Evolutionary conservation across 805 yeast genomes (phyloP), one percentile per base, ranked within the genome.

Genomic region (Starmerella tilneyi): DNA sequence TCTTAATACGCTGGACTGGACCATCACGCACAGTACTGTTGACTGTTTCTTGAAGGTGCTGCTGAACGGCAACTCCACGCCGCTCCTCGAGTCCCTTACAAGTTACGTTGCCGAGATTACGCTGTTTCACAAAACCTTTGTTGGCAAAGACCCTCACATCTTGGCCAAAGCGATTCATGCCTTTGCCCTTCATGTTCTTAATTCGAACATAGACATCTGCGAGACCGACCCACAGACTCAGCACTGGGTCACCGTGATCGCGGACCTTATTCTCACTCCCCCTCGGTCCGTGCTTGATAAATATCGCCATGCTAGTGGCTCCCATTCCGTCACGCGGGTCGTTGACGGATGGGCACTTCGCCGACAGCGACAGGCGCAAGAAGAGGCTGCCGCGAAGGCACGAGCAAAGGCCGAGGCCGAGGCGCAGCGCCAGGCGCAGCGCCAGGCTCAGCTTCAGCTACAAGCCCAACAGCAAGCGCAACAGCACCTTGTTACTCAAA

Each of bases 1-100:
- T 49, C 68, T 78, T 59, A 72, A 73, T 53, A 81, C 80, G 11
- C 71, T 84, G 56, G 78, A 73, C 54, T 82, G 82, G 94, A 68
- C 69, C 26, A 67, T 83, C 45, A 72, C 71, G 43, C 84, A 76
- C 57, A 81, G 86, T 21, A 68, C 69, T 50, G 60, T 70, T 29
- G 69, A 68, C 50, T 71, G 73, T 49, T 75, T 60, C 47, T 52
- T 63, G 33, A 50, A 53, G 42, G 52, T 54, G 34, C 41, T 55
- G 39, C 43, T 54, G 16, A 56, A 57, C 28, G 51, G 56, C 46
- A 33, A 28, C 43, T 31, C 47, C 13, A 47, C 54, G 19, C 59
- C 62, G n/a, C 48, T 56, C 38, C 50, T 60, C 21, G 48, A 45
- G 35, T 47, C 57, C 43, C 50, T 63, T 40, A 56, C 65, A 9